Conservation (phyloP, 352 stramenopile species). For the Pythium aphanidermatum region DNA sequence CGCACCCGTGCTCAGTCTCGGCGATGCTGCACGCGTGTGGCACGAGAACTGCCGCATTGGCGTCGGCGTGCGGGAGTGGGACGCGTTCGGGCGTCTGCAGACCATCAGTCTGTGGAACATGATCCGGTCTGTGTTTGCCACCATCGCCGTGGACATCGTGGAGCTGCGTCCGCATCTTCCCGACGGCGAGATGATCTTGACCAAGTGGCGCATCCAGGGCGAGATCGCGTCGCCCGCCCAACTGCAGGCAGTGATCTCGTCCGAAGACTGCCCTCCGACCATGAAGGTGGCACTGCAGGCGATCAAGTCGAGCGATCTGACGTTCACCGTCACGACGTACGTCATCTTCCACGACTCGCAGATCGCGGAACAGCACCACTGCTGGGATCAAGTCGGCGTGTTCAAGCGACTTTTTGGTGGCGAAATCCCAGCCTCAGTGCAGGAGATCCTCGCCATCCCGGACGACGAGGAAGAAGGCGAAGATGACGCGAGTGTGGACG, state of each 20-base stretch:
- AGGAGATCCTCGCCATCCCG: slow-evolving; percentile 46
- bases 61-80: slow-evolving; percentile 74
- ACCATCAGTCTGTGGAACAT: slow-evolving; percentile 79
- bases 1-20: slow-evolving; percentile 54
- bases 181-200: slow-evolving; percentile 79
- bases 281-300: slow-evolving; percentile 63
- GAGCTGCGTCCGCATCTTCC: slow-evolving; percentile 68
- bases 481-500: neutral
- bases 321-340: slow-evolving; percentile 81
- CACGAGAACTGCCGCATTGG: slow-evolving; percentile 69
- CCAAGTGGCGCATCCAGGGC: slow-evolving; percentile 77
- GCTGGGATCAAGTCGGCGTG: slow-evolving; percentile 77
- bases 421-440: slow-evolving; percentile 53
- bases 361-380: slow-evolving; percentile 74
- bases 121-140: slow-evolving; percentile 75
- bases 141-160: slow-evolving; percentile 72
- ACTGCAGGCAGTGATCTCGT: slow-evolving; percentile 53
- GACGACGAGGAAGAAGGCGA: slow-evolving; percentile 26
- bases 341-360: slow-evolving; percentile 69
- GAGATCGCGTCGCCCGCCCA: slow-evolving; percentile 63
- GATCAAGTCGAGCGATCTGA: slow-evolving; percentile 79
- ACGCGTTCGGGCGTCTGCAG: slow-evolving; percentile 58
- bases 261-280: slow-evolving; percentile 58
- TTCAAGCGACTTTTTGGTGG: slow-evolving; percentile 78
- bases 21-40: slow-evolving; percentile 63